Conservation (phyloP, 1,284 basidiomycete species). For the Mycosarcoma maydis region DNA sequence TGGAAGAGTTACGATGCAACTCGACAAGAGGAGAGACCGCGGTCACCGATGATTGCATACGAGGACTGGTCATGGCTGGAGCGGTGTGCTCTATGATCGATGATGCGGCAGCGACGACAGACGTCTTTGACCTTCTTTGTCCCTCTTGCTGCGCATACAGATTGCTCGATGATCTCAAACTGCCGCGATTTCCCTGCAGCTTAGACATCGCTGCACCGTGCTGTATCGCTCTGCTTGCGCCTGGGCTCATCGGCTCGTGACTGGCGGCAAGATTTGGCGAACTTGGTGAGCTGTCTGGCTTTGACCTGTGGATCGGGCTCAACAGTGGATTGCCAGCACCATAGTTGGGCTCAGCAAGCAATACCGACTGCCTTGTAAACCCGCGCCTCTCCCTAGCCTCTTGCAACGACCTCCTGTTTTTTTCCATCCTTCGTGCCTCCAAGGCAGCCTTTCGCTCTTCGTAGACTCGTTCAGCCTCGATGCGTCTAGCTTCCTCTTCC, state of each 20-base stretch:
- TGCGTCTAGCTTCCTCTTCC: conserved; percentile 27
- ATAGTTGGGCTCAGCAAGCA: conserved; percentile 39
- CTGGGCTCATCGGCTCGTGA: conserved; percentile 5
- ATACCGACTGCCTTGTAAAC: conserved; percentile 24
- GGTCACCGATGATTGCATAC: conserved; percentile 2
- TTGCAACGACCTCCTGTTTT: conserved; percentile 31
- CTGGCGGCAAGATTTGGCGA: conserved; percentile 15
- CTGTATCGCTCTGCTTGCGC: conserved; percentile 3
- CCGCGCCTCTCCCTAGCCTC: conserved; percentile 45
- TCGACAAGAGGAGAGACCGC: conserved; percentile 15
- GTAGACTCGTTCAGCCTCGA: conserved; percentile 23
- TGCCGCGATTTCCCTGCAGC: conserved; percentile 21
- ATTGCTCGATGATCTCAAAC: conserved; percentile 5
- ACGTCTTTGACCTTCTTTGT: conserved; percentile 23
- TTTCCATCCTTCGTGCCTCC: conserved; percentile 33
- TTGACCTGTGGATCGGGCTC: conserved; percentile 1
- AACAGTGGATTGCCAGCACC: conserved; percentile 42
- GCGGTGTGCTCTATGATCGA: neutral
- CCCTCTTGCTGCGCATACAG: conserved; percentile 23
- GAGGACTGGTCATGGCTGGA: conserved; percentile 5
- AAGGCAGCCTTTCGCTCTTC: conserved; percentile 23
- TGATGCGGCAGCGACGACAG: conserved; percentile 5
- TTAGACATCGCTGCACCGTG: conserved; percentile 15
- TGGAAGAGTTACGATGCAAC: conserved; percentile 22
- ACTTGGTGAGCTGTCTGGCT: conserved; percentile 22